Evolutionary conservation across 1,284 basidiomycete genomes (phyloP), one percentile per base, ranked within the genome.

Genomic region (Mycena citricolor): DNA sequence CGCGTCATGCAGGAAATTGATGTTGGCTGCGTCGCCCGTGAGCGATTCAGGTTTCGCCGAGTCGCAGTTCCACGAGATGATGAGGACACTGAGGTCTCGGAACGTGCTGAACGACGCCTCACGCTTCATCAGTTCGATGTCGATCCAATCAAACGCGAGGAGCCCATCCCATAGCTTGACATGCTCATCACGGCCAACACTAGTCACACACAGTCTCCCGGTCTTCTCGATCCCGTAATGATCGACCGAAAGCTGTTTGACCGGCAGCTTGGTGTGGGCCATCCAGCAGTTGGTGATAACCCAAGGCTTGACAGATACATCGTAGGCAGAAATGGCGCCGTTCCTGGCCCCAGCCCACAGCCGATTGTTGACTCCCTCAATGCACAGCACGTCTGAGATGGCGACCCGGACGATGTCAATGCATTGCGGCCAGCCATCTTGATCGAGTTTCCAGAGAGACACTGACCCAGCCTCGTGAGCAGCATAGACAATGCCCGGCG

Each of bases 21-120:
- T 62, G 58, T 92, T 94, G 21, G 79, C 81, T 1, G 72, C 57
- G 14, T 74, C 71, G 8, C 79, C 77, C 0, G 64, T 69, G 14
- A 99, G 70, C 12, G 86, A 72, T 30, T 84, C 81, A 0, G 94
- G 94, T 52, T 85, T 83, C 3, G 86, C 83, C 1, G 93, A 87
- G 62, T 95, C 94, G 39, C 93, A 81, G 62, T 99, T 99, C 92
- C 91, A 99, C 0, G 93, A 87, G 30, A 93, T 79, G 25, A 93
- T 75, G n/a, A 98, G 81, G 0, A 89, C 71, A 8, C 79, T 86
- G 50, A 97, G 66, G 16, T 85, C 70, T 23, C 91, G 76, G 71
- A 88, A 94, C 5, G 77, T 77, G 63, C 88, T 91, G 66, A 86
- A 98, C 19, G 83, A 72, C 0, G 69, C 64, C 62, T 95, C 90